phyloP scores from a whole-genome alignment of 192 early-diverging fungal genomes.

The Dissophora globulifera region DNA sequence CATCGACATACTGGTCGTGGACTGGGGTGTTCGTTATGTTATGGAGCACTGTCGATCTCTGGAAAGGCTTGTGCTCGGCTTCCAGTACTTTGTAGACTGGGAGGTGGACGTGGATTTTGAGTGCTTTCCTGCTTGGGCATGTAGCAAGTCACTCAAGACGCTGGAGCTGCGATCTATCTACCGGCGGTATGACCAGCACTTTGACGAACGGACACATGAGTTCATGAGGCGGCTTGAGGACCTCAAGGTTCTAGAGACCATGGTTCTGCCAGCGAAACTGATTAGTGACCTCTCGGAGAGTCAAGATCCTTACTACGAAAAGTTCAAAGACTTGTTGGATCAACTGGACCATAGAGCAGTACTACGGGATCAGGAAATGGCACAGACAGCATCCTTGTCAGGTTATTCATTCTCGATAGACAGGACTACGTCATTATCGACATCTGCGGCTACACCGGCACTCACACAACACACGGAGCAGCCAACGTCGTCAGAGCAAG shows the following conservation, averaged over 20 bases:
- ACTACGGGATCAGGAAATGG: neutral
- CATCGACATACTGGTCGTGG: conserved; percentile 1
- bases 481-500: neutral
- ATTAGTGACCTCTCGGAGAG: conserved; percentile 31
- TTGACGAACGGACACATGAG: conserved; percentile 14
- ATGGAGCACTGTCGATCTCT: conserved; percentile 17
- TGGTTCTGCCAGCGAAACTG: conserved; percentile 17
- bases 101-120: neutral
- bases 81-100: conserved; percentile 28
- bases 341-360: conserved; percentile 3
- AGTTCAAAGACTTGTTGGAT: conserved; percentile 14
- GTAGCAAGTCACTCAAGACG: neutral
- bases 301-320: conserved; percentile 1
- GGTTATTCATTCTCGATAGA: no score
- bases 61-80: conserved; percentile 4
- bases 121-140: conserved; percentile 12
- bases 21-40: conserved; percentile 5
- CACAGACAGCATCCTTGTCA: neutral
- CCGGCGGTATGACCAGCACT: conserved; percentile 6
- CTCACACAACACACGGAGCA: conserved; percentile 3
- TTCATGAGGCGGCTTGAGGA: conserved; percentile 26
- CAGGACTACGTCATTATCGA: neutral
- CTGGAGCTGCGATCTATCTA: conserved; percentile 16
- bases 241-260: conserved; percentile 10
- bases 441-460: neutral